Evolutionary conservation across 495 filamentous ascomycete genomes (phyloP), one percentile per base, ranked within the genome.

Genomic region (Trichoderma reesei): DNA sequence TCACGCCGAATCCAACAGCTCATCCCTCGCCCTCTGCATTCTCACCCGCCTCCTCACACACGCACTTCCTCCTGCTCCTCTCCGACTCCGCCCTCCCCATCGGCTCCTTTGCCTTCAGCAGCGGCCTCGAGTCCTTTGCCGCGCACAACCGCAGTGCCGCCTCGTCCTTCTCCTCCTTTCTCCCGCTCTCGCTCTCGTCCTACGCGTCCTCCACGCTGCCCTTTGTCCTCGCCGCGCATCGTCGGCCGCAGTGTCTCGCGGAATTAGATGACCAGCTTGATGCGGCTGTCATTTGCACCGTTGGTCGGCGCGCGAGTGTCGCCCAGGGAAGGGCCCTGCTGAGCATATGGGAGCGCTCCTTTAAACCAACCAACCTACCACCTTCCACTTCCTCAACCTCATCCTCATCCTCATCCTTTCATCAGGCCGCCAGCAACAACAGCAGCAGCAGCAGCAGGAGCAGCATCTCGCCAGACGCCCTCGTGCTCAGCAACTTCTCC

Each of bases 1-100:
- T 46, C 42, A 46, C 42, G 42, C 10, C 13, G 18, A 48, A 16
- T 4, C 2, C 44, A 48, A 18, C 44, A 26, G 26, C n/a, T n/a
- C 14, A 48, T 9, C 34, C 11, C 42, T 44, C 60, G 48, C 44
- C 41, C 3, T 61, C 63, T 59, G 46, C 41, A 37, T 39, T 42
- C 16, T 60, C 66, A 34, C 60, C 60, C 56, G 48, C 59, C 41
- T 68, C 64, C 68, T 56, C 51, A 34, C 34, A 63, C 1, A 77
- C 80, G 37, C 94, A 97, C 76, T 84, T 90, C 64, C 88, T 97
- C 66, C 86, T 98, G 61, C 85, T 97, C 13, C 88, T 99, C 68
- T 88, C 94, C 41, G 94, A 99, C 81, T 96, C 94, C 8, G 94
- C 94, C 42, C 86, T 99, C 8, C 94, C 94, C 8, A 80, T 99